Percentiles rank a stretch among this genome's conserved stretches.
Conservation (phyloP, 2,329 filamentous ascomycete genomes). For the Clonostachys sp. region DNA sequence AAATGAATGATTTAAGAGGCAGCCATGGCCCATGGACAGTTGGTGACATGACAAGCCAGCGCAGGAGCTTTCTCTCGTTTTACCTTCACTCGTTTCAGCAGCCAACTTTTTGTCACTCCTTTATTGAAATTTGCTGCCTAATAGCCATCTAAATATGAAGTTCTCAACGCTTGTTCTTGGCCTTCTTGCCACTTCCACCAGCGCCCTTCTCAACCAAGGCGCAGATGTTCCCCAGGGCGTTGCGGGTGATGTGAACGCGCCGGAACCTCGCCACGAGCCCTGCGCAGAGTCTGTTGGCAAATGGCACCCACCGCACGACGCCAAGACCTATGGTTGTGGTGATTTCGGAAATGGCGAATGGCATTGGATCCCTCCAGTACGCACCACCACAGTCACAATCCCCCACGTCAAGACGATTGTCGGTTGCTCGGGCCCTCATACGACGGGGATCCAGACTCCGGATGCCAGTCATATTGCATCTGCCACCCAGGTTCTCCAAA, state of each 20-base stretch:
- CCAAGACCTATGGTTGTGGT: conserved; percentile 29
- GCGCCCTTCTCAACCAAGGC: conserved; percentile 5
- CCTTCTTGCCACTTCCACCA: conserved; percentile 10
- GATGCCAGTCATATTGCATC: no score
- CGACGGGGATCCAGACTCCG: no score
- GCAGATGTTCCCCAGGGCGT: conserved; percentile 6
- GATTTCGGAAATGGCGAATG: conserved; percentile 18
- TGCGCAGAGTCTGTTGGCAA: conserved; percentile 16
- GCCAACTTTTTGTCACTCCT: conserved; percentile 3
- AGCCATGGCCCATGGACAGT: no score
- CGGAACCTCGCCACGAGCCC: conserved; percentile 9
- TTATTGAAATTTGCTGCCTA: neutral
- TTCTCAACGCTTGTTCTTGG: conserved; percentile 5
- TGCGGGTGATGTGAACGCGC: conserved; percentile 7
- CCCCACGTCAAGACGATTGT: conserved; percentile 31
- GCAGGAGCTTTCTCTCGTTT: neutral
- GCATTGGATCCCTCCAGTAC: conserved; percentile 32
- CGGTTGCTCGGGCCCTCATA: conserved; percentile 21
- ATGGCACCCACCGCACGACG: conserved; percentile 29
- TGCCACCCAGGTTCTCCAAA: no score
- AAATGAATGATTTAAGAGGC: no score
- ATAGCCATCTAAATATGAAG: neutral
- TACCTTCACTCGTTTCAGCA: neutral
- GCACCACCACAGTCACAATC: conserved; percentile 33
- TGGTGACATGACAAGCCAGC: no score